Evolutionary conservation across 2,329 filamentous ascomycete genomes (phyloP), one percentile per base, ranked within the genome.

Genomic region (Alternaria panax): DNA sequence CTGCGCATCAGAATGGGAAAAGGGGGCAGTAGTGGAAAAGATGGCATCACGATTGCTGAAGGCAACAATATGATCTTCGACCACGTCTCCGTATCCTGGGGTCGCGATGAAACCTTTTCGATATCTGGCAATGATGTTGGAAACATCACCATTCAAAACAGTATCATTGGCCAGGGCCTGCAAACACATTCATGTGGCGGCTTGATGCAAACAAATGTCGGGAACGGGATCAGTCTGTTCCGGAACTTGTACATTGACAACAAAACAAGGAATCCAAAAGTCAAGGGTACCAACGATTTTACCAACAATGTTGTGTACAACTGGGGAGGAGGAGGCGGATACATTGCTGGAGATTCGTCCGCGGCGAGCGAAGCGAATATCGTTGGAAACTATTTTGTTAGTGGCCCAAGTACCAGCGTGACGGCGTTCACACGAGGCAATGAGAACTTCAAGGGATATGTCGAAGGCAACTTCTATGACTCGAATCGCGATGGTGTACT

Each of bases 301-400:
- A 78, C 76, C 42, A 80, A 81, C 59, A 79, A 83, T 66, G 79
- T 86, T 3, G 67, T 87, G 3, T 87, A 86, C 66, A 87, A 87
- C 68, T 87, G 83, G 80, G 84, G 84, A 9, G 78, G 79, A 1
- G 83, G 84, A 0, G 84, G 83, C 5, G 85, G 81, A 4, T 87
- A 86, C 53, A 86, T 85, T 51, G 83, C 83, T 0, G 84, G 84
- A 3, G 83, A 84, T 60, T 83, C 81, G 32, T 74, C 67, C 0
- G 83, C 80, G 5, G 66, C 77, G 25, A 85, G 81, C 52, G 79
- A 81, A 48, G 83, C 79, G 5, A 85, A 87, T 60, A 83, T 87
- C 55, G 77, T 86, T 52, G 82, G 83, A 59, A 87, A 87, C 71
- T 86, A 87, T 71, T 87, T 86, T 72, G 83, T 87, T 59, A 81